Conservation (phyloP, 2,329 filamentous ascomycete species). For the Aureobasidium zeae region DNA sequence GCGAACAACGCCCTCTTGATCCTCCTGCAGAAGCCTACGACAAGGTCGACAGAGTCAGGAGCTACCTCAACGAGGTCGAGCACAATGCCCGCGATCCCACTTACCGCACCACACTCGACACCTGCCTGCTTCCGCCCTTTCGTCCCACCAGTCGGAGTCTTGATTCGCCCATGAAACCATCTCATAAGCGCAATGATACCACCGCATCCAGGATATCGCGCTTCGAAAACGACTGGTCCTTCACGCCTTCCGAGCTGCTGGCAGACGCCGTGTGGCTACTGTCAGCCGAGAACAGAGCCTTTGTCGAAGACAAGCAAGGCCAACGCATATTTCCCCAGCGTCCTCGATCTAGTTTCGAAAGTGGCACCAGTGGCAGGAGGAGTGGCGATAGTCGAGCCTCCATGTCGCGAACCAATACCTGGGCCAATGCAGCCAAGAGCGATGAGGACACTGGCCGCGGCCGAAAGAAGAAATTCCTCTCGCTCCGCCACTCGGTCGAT, state of each 20-base stretch:
- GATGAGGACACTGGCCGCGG: conserved; percentile 12
- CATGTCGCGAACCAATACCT: conserved; percentile 8
- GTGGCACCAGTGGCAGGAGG: not conserved
- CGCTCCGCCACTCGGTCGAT: conserved; percentile 16
- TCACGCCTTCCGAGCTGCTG: conserved; percentile 74
- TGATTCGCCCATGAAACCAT: conserved; percentile 20
- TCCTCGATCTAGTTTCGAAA: conserved; percentile 20
- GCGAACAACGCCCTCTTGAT: conserved; percentile 66
- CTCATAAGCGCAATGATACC: conserved; percentile 32
- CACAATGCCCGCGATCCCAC: conserved; percentile 32
- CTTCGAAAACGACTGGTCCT: conserved; percentile 74
- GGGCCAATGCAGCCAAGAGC: conserved; percentile 7
- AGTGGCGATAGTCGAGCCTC: conserved; percentile 4
- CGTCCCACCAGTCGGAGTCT: conserved; percentile 15
- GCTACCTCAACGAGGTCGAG: conserved; percentile 67
- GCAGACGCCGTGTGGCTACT: conserved; percentile 90
- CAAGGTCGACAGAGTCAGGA: conserved; percentile 59
- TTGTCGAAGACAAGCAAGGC: conserved; percentile 73
- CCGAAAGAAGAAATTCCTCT: conserved; percentile 18
- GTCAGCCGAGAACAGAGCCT: conserved; percentile 65
- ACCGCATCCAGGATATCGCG: conserved; percentile 53
- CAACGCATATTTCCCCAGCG: conserved; percentile 55
- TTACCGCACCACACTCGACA: conserved; percentile 31
- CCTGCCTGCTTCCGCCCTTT: conserved; percentile 23
- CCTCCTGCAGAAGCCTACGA: conserved; percentile 68